phyloP scores from a whole-genome alignment of 805 yeast species.

The Dipodascopsis uninucleata region DNA sequence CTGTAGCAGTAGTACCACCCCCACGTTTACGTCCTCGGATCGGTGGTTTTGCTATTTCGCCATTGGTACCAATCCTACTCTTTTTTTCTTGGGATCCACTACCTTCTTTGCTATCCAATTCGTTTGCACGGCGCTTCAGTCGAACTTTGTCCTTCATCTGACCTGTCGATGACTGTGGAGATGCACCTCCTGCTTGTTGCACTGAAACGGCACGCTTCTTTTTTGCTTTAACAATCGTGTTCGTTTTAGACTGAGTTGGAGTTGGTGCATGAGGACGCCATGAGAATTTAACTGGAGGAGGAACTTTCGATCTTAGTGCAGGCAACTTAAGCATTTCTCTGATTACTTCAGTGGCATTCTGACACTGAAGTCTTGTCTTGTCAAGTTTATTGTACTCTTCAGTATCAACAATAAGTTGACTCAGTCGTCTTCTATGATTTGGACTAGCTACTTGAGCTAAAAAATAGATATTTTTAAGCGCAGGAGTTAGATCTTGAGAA shows the following conservation, averaged over 20 bases:
- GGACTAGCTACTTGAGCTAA: slow-evolving; percentile 17
- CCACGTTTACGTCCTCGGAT: slow-evolving; percentile 5
- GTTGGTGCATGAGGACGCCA: slow-evolving; percentile 20
- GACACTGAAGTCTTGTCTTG: slow-evolving; percentile 15
- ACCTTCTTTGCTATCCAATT: background rate
- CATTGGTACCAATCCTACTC: background rate
- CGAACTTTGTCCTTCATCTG: slow-evolving; percentile 3
- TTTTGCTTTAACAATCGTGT: background rate
- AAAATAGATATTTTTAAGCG: slow-evolving; percentile 7
- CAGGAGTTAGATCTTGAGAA: slow-evolving; percentile 24
- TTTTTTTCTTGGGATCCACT: slow-evolving; percentile 5
- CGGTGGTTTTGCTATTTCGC: background rate
- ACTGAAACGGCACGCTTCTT: background rate
- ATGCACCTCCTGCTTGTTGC: background rate
- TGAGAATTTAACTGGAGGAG: slow-evolving; percentile 25
- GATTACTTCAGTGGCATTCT: slow-evolving; percentile 13
- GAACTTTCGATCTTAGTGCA: slow-evolving; percentile 7
- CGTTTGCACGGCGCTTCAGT: slow-evolving; percentile 12
- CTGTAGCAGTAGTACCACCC: no score
- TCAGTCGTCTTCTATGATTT: slow-evolving; percentile 2
- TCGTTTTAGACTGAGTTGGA: background rate
- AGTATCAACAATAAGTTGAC: background rate
- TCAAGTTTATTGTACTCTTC: background rate
- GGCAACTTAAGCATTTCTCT: slow-evolving; percentile 20
- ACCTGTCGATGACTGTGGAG: slow-evolving; percentile 1